These are phyloP conservation scores for Kodamaea kaohsiungensis DNA, from an alignment of 805 yeast species.

Conservation along the genomic window DNA sequence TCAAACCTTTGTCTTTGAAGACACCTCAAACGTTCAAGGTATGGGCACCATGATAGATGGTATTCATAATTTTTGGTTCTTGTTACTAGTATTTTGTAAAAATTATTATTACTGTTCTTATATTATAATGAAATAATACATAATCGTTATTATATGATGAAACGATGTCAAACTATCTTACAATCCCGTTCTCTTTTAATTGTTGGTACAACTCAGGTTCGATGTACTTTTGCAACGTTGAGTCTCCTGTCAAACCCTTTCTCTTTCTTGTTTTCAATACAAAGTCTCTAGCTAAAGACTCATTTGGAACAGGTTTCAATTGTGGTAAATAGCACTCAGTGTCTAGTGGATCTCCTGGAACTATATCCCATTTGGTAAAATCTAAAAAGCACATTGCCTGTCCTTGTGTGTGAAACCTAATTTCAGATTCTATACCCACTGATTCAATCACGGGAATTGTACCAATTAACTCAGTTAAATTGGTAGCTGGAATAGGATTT, in stretches of 20 bases:
- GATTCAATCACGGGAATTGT: constrained; percentile 87
- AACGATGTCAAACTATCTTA: constrained; percentile 10
- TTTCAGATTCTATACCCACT: constrained; percentile 84
- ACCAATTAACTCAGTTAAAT: constrained; percentile 60
- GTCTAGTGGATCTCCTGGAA: constrained; percentile 93
- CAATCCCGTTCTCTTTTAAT: constrained; percentile 50
- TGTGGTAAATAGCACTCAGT: constrained; percentile 59
- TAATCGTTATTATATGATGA: background rate
- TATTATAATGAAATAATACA: constrained; percentile 1
- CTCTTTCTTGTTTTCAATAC: constrained; percentile 85
- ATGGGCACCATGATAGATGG: constrained; percentile 39
- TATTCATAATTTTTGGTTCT: background rate
- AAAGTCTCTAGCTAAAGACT: constrained; percentile 82
- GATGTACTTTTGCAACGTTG: constrained; percentile 60
- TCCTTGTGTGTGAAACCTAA: constrained; percentile 76
- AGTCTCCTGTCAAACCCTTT: constrained; percentile 77
- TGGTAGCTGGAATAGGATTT: constrained; percentile 70
- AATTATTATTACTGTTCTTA: background rate
- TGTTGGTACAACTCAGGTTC: constrained; percentile 58
- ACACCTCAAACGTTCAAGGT: constrained; percentile 46
- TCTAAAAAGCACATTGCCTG: constrained; percentile 68
- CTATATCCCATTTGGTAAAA: constrained; percentile 72
- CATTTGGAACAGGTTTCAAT: constrained; percentile 70
- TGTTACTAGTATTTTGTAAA: constrained; percentile 3
- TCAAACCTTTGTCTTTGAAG: constrained; percentile 40